Percentiles rank a stretch among this genome's conserved stretches.
phyloP scores from a whole-genome alignment of 2,329 filamentous ascomycete genomes.

The Eutypa lata region DNA sequence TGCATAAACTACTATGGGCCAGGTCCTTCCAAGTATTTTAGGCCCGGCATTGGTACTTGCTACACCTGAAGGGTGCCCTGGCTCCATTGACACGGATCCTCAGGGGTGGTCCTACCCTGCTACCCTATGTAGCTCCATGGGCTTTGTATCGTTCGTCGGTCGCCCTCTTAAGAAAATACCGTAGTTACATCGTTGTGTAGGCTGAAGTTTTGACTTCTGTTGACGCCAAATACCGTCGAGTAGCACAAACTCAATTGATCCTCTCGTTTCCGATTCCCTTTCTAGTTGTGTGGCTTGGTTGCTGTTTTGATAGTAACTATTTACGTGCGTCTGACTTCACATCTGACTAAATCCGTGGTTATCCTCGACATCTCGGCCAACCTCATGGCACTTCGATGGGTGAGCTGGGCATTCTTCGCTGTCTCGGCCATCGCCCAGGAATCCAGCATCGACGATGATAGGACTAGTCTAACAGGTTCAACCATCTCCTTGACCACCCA shows the following conservation, averaged over 20 bases:
- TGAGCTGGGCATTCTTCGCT: slow-evolving; percentile 20
- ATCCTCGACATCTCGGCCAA: neutral
- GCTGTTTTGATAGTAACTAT: neutral
- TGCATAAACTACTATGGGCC: neutral
- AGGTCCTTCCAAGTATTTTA: neutral
- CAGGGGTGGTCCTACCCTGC: too few relatives aligned
- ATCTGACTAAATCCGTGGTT: neutral
- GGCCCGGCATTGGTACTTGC: neutral
- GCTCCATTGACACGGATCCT: too few relatives aligned
- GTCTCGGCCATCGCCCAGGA: slow-evolving; percentile 20
- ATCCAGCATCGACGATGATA: slow-evolving; percentile 33
- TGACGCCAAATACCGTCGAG: too few relatives aligned
- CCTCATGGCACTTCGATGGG: slow-evolving; percentile 20
- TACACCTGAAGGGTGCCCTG: neutral
- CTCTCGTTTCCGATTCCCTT: too few relatives aligned
- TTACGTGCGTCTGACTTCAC: neutral
- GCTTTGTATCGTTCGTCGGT: too few relatives aligned
- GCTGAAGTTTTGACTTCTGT: too few relatives aligned
- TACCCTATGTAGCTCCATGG: too few relatives aligned
- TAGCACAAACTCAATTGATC: too few relatives aligned
- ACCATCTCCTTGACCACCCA: slow-evolving; percentile 24
- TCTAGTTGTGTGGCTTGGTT: too few relatives aligned
- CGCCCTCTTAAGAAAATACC: too few relatives aligned
- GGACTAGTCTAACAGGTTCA: slow-evolving; percentile 36
- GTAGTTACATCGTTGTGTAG: too few relatives aligned